A percentile compares a stretch with the other conserved stretches of the same genome.
These are phyloP conservation scores for Anethum foeniculum DNA, from an alignment of 140 eudicot genomes.

Conservation along the genomic window DNA sequence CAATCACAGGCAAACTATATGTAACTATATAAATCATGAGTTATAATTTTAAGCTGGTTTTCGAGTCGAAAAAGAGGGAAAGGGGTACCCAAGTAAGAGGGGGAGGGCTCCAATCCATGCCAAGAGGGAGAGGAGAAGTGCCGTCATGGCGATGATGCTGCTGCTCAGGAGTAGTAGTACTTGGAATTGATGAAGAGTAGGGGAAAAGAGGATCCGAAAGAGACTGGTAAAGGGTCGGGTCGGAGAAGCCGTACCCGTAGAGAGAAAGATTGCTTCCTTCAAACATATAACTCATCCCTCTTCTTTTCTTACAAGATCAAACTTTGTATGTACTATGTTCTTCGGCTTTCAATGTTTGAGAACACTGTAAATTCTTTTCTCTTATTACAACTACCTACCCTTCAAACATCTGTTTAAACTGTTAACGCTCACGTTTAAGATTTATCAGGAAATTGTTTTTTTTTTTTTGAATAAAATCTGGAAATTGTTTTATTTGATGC, in stretches of 20 bases:
- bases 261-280: constrained; percentile 25
- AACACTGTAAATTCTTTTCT: no score
- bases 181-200: constrained; percentile 12
- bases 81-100: constrained; percentile 47
- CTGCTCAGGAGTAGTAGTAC: constrained; percentile 30
- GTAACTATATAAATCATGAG: no score
- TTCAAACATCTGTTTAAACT: no score
- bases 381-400: no score
- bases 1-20: not conserved
- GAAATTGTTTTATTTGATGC: no score
- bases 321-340: no score
- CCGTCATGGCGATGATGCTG: constrained; percentile 72
- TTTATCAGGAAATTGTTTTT: no score
- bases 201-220: constrained; percentile 17
- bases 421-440: no score
- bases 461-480: no score
- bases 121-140: constrained; percentile 86
- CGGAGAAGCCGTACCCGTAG: constrained; percentile 36
- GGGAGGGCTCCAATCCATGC: constrained; percentile 95
- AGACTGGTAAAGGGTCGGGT: constrained; percentile 32
- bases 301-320: not conserved
- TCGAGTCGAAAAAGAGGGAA: not conserved
- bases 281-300: constrained; percentile 36
- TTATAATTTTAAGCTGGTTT: not conserved
- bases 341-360: no score